Percentiles rank a stretch among this genome's conserved stretches.
These are phyloP conservation scores for Cenchrus fungigraminus DNA, from an alignment of 176 grass and related monocot species.

Conservation along the genomic window DNA sequence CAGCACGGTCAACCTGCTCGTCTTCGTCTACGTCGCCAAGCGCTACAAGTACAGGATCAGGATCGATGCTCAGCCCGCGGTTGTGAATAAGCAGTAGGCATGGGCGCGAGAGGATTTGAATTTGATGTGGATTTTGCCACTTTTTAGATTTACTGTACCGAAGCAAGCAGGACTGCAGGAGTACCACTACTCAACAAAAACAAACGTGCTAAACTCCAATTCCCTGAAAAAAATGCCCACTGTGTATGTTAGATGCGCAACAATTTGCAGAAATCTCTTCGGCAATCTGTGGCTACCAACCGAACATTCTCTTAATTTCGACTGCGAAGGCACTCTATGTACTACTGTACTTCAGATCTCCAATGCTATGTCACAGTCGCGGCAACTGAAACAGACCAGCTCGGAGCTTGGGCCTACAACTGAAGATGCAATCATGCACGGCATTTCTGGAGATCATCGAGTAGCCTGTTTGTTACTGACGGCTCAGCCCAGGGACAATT, in stretches of 20 bases:
- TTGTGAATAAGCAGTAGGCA: not conserved
- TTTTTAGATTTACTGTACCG: not conserved
- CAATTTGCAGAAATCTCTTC: not conserved
- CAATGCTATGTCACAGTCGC: not conserved
- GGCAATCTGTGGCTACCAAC: not conserved
- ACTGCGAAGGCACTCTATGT: not conserved
- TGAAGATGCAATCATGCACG: not conserved
- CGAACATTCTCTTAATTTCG: not conserved
- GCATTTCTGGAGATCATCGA: not conserved
- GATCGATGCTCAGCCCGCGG: not conserved
- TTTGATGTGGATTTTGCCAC: not conserved
- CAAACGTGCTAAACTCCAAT: not conserved
- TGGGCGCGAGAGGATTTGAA: not conserved
- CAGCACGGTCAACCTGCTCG: slow-evolving; percentile 69
- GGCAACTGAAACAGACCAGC: not conserved
- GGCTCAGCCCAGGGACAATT: too few relatives aligned
- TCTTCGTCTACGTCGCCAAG: slow-evolving; percentile 67
- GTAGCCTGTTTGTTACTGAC: not conserved
- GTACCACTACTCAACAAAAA: not conserved
- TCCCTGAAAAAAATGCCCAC: not conserved
- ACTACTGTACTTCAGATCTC: not conserved
- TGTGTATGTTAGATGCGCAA: not conserved
- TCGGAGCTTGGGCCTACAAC: not conserved
- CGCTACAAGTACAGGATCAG: slow-evolving; percentile 71
- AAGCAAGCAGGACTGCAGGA: not conserved